These are phyloP conservation scores for Lactarius pseudohatsudake DNA, from an alignment of 768 basidiomycete genomes.

Conservation along the genomic window DNA sequence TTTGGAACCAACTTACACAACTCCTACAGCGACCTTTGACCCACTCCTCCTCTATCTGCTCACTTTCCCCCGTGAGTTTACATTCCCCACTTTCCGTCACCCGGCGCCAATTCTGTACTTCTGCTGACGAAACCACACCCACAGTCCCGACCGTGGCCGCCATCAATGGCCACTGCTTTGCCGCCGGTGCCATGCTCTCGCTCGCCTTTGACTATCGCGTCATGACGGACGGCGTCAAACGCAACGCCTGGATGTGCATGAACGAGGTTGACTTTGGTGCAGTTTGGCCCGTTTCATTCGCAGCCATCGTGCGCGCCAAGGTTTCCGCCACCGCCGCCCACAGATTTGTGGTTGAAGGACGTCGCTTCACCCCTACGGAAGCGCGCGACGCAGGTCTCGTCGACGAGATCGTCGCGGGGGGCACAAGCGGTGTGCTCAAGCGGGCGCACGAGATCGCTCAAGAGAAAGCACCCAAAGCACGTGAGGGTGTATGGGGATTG, in stretches of 20 bases:
- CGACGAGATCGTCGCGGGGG: conserved; percentile 64
- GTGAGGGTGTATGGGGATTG: conserved; percentile 65
- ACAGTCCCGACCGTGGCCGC: conserved; percentile 77
- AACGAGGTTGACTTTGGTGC: conserved; percentile 90
- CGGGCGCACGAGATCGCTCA: conserved; percentile 66
- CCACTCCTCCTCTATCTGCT: conserved; percentile 69
- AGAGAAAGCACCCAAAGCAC: conserved; percentile 49
- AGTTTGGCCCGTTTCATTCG: conserved; percentile 71
- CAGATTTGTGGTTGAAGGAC: conserved; percentile 76
- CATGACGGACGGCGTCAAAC: conserved; percentile 78
- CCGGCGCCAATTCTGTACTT: neutral
- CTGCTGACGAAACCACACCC: neutral
- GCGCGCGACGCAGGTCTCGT: conserved; percentile 64
- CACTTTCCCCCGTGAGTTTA: conserved; percentile 69
- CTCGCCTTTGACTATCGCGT: conserved; percentile 86
- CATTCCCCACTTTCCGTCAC: neutral
- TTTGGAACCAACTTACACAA: neutral
- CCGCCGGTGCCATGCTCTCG: conserved; percentile 77
- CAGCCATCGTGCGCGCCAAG: conserved; percentile 62
- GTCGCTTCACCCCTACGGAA: conserved; percentile 74
- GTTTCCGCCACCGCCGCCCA: conserved; percentile 61
- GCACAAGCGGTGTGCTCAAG: conserved; percentile 57
- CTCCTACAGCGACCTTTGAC: conserved; percentile 46
- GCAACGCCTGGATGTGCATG: conserved; percentile 87
- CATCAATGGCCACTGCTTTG: conserved; percentile 85